Evolutionary conservation across 768 basidiomycete species (phyloP).

Genomic region (Collybia sordida): DNA sequence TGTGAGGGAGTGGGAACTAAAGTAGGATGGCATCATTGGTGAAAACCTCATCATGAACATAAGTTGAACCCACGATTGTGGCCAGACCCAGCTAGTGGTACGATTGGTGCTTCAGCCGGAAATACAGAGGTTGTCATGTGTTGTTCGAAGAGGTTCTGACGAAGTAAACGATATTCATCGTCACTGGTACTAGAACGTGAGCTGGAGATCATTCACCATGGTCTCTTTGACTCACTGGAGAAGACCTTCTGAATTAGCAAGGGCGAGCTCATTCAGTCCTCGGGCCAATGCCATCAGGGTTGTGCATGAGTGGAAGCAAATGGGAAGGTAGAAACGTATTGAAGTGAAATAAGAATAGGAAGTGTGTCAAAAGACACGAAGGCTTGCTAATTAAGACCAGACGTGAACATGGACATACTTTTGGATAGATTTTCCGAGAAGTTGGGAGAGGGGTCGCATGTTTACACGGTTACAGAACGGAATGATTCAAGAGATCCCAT

Average conservation of each 20-base stretch:
- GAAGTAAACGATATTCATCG: constrained; percentile 70
- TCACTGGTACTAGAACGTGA: constrained; percentile 42
- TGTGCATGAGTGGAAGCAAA: constrained; percentile 18
- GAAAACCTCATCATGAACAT: not conserved
- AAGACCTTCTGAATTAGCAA: constrained; percentile 64
- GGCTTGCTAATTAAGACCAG: not conserved
- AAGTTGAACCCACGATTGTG: constrained; percentile 9
- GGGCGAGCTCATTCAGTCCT: constrained; percentile 65
- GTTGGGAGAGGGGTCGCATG: no score
- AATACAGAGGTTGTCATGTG: constrained; percentile 36
- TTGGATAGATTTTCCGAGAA: not conserved
- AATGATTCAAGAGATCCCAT: no score
- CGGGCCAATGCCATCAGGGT: constrained; percentile 52
- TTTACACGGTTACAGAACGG: no score
- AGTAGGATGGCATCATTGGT: not conserved
- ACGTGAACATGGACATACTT: not conserved
- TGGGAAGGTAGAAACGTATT: no score
- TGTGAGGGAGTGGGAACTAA: not conserved
- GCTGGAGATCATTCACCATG: not conserved
- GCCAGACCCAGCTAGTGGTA: constrained; percentile 22
- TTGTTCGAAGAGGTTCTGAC: constrained; percentile 67
- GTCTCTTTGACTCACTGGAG: constrained; percentile 47
- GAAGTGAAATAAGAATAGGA: not conserved
- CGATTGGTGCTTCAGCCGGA: constrained; percentile 26
- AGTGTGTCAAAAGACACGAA: not conserved